Evolutionary conservation across 2,329 filamentous ascomycete genomes (phyloP).

Genomic region (Ophiostoma populinum): DNA sequence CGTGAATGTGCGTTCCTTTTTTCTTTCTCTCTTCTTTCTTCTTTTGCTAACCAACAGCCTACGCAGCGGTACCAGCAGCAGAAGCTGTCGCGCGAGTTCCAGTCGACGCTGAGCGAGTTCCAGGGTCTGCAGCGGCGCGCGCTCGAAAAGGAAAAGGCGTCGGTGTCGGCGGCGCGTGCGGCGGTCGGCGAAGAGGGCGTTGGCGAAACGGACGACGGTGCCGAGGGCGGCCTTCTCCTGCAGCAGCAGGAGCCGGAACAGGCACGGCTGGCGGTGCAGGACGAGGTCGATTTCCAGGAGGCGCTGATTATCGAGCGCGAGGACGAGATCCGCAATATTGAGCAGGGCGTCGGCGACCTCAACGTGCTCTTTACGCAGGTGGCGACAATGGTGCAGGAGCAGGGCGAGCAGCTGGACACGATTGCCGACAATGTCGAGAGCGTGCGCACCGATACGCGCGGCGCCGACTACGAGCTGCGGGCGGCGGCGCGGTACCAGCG

Average conservation of each 20-base stretch:
- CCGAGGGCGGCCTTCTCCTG: constrained; percentile 18
- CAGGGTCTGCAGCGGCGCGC: constrained; percentile 79
- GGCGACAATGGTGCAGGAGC: constrained; percentile 91
- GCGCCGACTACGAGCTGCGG: constrained; percentile 71
- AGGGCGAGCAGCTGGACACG: constrained; percentile 74
- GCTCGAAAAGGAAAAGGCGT: constrained; percentile 82
- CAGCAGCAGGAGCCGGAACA: constrained; percentile 50
- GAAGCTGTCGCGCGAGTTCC: constrained; percentile 87
- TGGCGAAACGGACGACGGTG: constrained; percentile 14
- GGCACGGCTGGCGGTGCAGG: constrained; percentile 70
- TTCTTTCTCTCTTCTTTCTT: background rate
- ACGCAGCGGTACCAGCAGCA: constrained; percentile 94
- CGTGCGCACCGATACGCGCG: constrained; percentile 63
- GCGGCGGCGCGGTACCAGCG: constrained; percentile 86
- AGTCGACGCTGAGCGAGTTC: constrained; percentile 75
- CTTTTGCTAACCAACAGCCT: constrained; percentile 35
- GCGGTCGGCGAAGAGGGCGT: constrained; percentile 47
- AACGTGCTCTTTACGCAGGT: constrained; percentile 96
- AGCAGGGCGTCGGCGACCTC: constrained; percentile 85
- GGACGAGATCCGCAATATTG: constrained; percentile 91
- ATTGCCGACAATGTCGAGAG: constrained; percentile 80
- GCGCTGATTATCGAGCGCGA: constrained; percentile 90
- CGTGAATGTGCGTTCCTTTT: constrained; percentile 44
- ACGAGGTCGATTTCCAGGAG: constrained; percentile 96
- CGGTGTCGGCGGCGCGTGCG: constrained; percentile 64